phyloP scores from a whole-genome alignment of 2,329 filamentous ascomycete genomes.

The Colletotrichum sp. region DNA sequence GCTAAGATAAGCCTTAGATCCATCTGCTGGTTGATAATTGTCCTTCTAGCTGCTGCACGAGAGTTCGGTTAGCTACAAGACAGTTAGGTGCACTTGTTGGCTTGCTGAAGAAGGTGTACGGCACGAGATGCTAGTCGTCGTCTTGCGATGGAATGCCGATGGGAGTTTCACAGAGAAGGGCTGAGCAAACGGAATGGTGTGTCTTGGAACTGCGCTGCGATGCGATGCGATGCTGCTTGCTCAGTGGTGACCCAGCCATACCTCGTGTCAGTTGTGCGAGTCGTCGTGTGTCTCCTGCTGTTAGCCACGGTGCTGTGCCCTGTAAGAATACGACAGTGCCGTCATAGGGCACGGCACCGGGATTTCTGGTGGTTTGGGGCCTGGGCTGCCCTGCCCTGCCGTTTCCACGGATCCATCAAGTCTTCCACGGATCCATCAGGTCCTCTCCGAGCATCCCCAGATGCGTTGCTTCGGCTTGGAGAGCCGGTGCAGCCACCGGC shows the following conservation, averaged over 20 bases:
- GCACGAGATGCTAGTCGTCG: not conserved
- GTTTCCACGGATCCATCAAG: not conserved
- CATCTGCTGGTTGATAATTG: not conserved
- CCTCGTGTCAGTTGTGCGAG: not conserved
- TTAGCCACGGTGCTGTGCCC: not conserved
- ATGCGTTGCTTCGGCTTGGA: not conserved
- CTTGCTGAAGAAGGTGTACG: not conserved
- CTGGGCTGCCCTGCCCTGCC: not conserved
- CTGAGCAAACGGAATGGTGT: not conserved
- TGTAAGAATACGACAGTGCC: not conserved
- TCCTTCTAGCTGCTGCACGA: not conserved
- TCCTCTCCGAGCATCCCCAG: not conserved
- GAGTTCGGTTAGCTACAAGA: not conserved
- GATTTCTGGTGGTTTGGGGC: not conserved
- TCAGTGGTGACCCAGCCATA: not conserved
- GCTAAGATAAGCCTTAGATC: not conserved
- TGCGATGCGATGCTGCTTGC: not conserved
- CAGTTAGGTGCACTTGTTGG: not conserved
- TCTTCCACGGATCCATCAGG: not conserved
- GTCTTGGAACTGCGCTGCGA: not conserved
- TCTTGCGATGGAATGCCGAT: not conserved
- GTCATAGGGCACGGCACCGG: not conserved
- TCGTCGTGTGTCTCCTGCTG: not conserved
- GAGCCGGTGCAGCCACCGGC: conserved; percentile 13
- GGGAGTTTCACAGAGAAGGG: not conserved